phyloP scores from a whole-genome alignment of 2,329 filamentous ascomycete species.

The Aspergillus persii region DNA sequence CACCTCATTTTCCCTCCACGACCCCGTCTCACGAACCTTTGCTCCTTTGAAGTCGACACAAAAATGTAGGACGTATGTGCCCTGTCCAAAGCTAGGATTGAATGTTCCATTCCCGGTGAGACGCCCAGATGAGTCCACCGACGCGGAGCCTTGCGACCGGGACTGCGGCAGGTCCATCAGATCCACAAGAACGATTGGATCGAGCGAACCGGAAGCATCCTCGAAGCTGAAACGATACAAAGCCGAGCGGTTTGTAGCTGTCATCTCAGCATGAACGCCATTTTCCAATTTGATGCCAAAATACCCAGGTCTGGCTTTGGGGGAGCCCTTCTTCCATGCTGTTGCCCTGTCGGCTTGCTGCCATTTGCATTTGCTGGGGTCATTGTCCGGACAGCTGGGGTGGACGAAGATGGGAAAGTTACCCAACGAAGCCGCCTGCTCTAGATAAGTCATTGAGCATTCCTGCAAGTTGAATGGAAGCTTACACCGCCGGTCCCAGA shows the following conservation, averaged over 20 bases:
- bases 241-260: conserved; percentile 61
- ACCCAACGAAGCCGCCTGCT: conserved; percentile 52
- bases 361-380: conserved; percentile 62
- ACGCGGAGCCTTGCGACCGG: conserved; percentile 56
- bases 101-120: conserved; percentile 64
- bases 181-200: conserved; percentile 64
- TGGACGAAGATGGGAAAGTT: conserved; percentile 74
- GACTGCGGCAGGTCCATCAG: conserved; percentile 63
- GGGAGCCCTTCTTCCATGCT: conserved; percentile 50
- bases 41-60: conserved; percentile 67
- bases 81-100: conserved; percentile 63
- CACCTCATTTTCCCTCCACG: conserved; percentile 59
- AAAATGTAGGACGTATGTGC: conserved; percentile 60
- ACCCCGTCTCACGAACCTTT: conserved; percentile 57
- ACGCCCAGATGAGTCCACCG: conserved; percentile 56
- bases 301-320: conserved; percentile 62
- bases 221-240: conserved; percentile 65
- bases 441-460: not conserved
- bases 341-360: conserved; percentile 52
- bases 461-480: not conserved
- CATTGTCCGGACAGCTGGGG: conserved; percentile 58
- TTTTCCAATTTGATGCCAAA: conserved; percentile 61
- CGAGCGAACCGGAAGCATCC: conserved; percentile 31
- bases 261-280: conserved; percentile 65
- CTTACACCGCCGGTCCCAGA: conserved; percentile 50